Base-by-base conservation (phyloP, 805 yeast genomes). In the Kuraishia capsulata region DNA sequence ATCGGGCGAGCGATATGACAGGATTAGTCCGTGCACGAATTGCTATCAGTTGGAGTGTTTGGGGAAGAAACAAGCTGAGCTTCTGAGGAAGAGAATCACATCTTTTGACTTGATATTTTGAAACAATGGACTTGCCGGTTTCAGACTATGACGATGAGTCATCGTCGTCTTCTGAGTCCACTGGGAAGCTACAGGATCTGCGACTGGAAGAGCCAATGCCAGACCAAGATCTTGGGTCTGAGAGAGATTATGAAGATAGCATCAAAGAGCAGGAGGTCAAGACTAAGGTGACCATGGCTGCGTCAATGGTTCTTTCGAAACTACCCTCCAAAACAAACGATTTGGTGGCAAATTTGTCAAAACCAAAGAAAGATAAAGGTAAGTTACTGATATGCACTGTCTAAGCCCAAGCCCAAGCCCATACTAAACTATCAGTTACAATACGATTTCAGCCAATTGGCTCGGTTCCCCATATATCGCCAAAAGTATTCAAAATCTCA, bases 371-470 rank as follows among this genome's bases (percentile, higher is more conserved):
- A 3, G 39, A 37, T 14, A 30, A 21, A 13, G 35, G 26, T 8
- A 36, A 4, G 46, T 44, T 3, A 44, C n/a, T n/a, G n/a, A n/a
- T n/a, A n/a, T n/a, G n/a, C n/a, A n/a, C 53, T 3, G n/a, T n/a
- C n/a, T n/a, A n/a, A n/a, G n/a, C n/a, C n/a, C n/a, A n/a, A n/a
- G n/a, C n/a, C n/a, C 10, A 19, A 13, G 14, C 17, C 16, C 13
- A 33, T 16, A 30, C 23, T 17, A 67, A 13, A 11, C 13, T 5
- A 11, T 6, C 17, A 46, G 56, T 76, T 13, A 65, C 72, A 1
- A 57, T 78, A 6, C 54, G 84, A 26, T 73, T 80, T 48, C 73
- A 69, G 43, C 70, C 85, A 2, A 72, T 79, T 25, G 85, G 85
- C 0, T 69, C 81, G 0, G 64, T 76, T 0, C 69, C 71, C 1